Conservation (phyloP, 805 yeast genomes). For the Saccharomyces mikatae region DNA sequence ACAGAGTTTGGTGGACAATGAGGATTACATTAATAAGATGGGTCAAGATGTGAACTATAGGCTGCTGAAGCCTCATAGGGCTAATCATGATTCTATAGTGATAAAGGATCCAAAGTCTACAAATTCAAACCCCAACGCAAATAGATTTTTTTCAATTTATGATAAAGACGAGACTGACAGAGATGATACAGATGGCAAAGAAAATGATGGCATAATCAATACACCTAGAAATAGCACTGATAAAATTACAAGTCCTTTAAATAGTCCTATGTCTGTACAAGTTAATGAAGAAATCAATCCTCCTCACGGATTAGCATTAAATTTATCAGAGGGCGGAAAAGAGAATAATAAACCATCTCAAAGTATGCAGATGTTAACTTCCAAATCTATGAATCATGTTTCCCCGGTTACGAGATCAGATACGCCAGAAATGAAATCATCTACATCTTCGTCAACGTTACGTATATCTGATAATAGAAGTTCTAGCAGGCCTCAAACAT, state of each 20-base stretch:
- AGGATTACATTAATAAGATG: neutral
- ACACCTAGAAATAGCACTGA: constrained; percentile 4
- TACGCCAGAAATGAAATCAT: neutral
- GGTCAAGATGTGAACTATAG: neutral
- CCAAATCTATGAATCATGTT: neutral
- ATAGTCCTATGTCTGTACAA: constrained; percentile 7
- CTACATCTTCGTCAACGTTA: neutral
- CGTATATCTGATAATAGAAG: neutral
- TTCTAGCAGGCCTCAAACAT: neutral
- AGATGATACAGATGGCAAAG: neutral
- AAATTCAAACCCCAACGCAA: neutral
- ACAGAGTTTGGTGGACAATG: constrained; percentile 2
- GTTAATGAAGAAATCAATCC: neutral
- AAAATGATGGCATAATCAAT: neutral
- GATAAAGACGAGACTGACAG: neutral
- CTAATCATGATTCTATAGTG: neutral
- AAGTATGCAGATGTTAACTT: neutral
- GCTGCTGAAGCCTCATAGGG: neutral
- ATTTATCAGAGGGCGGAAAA: neutral
- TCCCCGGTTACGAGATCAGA: neutral
- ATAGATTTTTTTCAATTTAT: neutral
- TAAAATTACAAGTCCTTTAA: constrained; percentile 4
- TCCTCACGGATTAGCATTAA: neutral
- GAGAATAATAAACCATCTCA: neutral
- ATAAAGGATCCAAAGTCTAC: neutral